Conservation (phyloP, 2,329 filamentous ascomycete species). For the Trichoderma sp. region DNA sequence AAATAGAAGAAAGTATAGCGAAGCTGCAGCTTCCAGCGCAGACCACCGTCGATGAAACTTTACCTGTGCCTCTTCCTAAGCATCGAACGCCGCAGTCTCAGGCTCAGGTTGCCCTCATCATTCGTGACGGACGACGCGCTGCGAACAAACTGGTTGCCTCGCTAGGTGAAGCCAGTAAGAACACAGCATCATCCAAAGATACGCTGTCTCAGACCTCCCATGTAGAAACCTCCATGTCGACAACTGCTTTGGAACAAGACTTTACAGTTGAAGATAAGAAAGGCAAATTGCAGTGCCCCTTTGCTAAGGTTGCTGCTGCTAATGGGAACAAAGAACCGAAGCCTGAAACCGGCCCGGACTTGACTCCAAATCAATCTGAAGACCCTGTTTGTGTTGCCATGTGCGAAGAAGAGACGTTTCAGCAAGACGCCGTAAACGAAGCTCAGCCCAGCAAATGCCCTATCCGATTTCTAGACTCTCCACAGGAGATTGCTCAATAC, state of each 20-base stretch:
- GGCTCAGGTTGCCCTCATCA: conserved; percentile 65
- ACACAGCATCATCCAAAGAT: conserved; percentile 54
- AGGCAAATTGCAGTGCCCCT: conserved; percentile 80
- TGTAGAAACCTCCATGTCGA: conserved; percentile 62
- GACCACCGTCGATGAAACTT: conserved; percentile 52
- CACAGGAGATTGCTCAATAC: conserved; percentile 90
- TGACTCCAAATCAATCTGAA: conserved; percentile 52
- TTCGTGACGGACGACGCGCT: conserved; percentile 65
- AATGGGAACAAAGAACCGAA: conserved; percentile 35
- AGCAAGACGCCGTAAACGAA: conserved; percentile 52
- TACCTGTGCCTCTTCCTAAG: conserved; percentile 58
- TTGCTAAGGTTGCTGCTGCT: conserved; percentile 52
- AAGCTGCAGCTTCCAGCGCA: conserved; percentile 68
- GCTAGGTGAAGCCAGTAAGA: conserved; percentile 56
- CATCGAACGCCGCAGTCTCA: conserved; percentile 47
- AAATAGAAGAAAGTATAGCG: conserved; percentile 68
- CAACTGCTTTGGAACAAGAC: conserved; percentile 77
- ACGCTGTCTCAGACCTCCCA: conserved; percentile 51
- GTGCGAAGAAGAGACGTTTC: conserved; percentile 62
- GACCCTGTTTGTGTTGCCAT: conserved; percentile 69
- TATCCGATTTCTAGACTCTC: conserved; percentile 88
- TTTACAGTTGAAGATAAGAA: conserved; percentile 86
- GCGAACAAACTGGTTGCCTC: conserved; percentile 55
- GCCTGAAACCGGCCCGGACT: conserved; percentile 41
- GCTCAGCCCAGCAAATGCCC: conserved; percentile 73